Conservation (phyloP, 441 rosid species). For the Omphalea diandra region DNA sequence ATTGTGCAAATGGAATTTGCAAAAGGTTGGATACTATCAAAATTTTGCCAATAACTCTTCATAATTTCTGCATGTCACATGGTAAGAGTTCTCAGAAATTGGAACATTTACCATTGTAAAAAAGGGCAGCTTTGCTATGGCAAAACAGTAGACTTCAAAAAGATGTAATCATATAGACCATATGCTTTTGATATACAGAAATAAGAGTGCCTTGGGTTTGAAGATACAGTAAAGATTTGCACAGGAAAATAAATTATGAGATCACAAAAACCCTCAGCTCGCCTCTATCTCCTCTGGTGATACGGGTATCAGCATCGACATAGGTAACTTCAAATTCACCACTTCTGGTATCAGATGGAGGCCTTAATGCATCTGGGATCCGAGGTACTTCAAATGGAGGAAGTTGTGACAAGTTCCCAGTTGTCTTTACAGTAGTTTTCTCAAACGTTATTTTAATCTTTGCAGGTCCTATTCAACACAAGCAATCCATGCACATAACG, state of each 20-base stretch:
- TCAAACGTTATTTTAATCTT: conserved; percentile 64
- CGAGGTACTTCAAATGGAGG: conserved; percentile 77
- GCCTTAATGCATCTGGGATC: conserved; percentile 72
- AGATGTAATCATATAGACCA: background rate
- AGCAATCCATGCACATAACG: conserved; percentile 5
- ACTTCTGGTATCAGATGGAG: conserved; percentile 55
- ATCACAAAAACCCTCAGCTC: conserved; percentile 76
- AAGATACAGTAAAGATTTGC: background rate
- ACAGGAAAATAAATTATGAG: conserved; percentile 25
- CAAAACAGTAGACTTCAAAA: background rate
- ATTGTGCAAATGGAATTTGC: background rate
- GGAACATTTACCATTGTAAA: background rate
- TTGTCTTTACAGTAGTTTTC: conserved; percentile 75
- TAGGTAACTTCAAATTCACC: conserved; percentile 80
- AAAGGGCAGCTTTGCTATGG: no score
- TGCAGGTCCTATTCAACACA: conserved; percentile 48
- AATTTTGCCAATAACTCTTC: background rate
- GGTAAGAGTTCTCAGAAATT: background rate
- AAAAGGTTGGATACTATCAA: background rate
- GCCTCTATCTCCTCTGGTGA: conserved; percentile 85
- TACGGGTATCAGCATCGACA: conserved; percentile 56
- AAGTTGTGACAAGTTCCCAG: conserved; percentile 62
- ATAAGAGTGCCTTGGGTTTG: background rate
- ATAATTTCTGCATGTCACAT: background rate
- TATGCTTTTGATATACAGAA: background rate